phyloP scores from a whole-genome alignment of 2,329 filamentous ascomycete genomes.

The Sporothrix euskadiensis region DNA sequence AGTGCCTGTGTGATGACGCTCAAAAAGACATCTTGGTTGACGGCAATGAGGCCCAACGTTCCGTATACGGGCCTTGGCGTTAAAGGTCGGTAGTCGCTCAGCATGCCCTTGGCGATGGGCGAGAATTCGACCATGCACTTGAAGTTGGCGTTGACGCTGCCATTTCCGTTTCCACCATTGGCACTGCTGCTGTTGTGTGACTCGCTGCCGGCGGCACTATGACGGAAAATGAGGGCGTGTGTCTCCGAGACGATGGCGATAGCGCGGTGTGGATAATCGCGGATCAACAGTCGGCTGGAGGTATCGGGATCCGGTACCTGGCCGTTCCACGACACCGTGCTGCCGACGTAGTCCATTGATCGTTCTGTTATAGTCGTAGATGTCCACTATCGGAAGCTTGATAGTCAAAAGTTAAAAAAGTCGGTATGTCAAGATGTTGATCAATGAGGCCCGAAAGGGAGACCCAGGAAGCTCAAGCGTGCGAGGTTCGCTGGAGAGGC shows the following conservation, averaged over 20 bases:
- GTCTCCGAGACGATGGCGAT: constrained; percentile 80
- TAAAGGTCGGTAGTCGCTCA: constrained; percentile 75
- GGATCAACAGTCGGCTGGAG: constrained; percentile 77
- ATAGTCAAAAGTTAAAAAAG: not conserved
- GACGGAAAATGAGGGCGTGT: constrained; percentile 81
- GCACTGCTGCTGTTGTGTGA: constrained; percentile 47
- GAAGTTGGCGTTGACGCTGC: constrained; percentile 48
- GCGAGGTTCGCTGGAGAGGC: not conserved
- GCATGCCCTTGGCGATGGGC: constrained; percentile 61
- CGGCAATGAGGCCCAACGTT: constrained; percentile 82
- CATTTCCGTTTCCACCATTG: constrained; percentile 46
- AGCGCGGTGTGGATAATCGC: constrained; percentile 82
- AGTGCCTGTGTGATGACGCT: constrained; percentile 81
- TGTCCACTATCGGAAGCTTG: not conserved
- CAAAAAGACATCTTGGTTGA: constrained; percentile 82
- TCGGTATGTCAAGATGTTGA: too few species aligned
- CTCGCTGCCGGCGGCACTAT: constrained; percentile 67
- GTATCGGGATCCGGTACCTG: constrained; percentile 55
- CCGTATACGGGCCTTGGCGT: constrained; percentile 75
- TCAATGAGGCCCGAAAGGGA: not conserved
- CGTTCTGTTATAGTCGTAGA: not conserved
- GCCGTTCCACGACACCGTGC: constrained; percentile 47
- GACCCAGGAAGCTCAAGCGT: not conserved
- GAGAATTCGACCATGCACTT: constrained; percentile 89
- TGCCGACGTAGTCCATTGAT: constrained; percentile 51